Base-by-base conservation (phyloP, 768 basidiomycete species). In the Tylopilus cervinicoccineus region DNA sequence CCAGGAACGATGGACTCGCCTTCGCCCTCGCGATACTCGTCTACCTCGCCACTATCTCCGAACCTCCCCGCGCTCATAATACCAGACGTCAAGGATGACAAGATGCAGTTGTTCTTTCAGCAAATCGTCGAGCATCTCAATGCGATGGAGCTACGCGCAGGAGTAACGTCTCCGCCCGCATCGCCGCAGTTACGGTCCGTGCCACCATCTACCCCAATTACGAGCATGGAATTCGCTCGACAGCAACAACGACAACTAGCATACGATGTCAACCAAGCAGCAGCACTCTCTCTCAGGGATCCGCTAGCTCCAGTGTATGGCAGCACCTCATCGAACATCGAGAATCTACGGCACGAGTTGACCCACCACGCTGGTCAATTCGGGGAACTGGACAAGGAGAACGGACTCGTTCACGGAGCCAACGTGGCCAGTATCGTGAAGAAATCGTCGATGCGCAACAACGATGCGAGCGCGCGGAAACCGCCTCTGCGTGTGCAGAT, bases 51-150 rank as follows among this genome's bases (percentile, higher is more conserved):
- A 7, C 55, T 62, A 11, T 65, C 65, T 28, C 74, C 75, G 6
- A 64, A 60, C 28, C 69, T 79, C 8, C 73, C 76, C 7, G 70
- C 67, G 8, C 62, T 88, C 27, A 75, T 78, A 23, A 74, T 83
- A n/a, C 87, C 90, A 0, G 78, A 85, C 47, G 70, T 86, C 24
- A 76, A 85, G 56, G 85, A 93, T 58, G 80, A 80, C 44, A 82
- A 79, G 38, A 81, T 95, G 58, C 88, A 92, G 55, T 70, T 80
- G 38, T 94, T 94, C 71, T 89, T 93, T 67, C 76, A 86, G 46
- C 88, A 94, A 64, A 83, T 93, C 38, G 86, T 83, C 8, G 80
- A 86, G 39, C 88, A 89, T 62, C 77, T 93, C 47, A 83, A 84
- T 57, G 76, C 77, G 37, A 81, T 92, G 71, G 83, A 87, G 59